Conservation (phyloP, 2,329 filamentous ascomycete species). For the Fusarium coffeatum region DNA sequence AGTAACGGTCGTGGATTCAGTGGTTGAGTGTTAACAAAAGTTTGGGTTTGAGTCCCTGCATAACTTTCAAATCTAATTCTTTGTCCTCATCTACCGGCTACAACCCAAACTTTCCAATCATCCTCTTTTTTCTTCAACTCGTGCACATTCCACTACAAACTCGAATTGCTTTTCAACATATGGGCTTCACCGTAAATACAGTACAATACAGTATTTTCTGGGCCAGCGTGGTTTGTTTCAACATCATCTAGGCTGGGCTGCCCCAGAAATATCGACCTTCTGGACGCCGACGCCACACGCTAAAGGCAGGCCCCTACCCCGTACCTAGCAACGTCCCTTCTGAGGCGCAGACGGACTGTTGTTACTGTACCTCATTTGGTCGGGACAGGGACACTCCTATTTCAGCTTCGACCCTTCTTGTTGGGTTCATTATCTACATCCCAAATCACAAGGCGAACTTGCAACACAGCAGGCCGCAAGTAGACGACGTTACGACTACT, state of each 20-base stretch:
- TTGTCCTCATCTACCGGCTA: slow-evolving; percentile 5
- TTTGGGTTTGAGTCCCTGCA: slow-evolving; percentile 22
- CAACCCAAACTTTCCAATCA: not conserved
- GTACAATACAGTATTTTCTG: slow-evolving; percentile 16
- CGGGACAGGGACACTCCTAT: slow-evolving; percentile 38
- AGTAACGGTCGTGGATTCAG: not conserved
- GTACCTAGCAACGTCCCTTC: slow-evolving; percentile 39
- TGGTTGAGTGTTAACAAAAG: not conserved
- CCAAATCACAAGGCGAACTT: slow-evolving; percentile 44
- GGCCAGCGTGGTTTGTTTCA: slow-evolving; percentile 31
- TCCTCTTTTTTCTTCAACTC: not conserved
- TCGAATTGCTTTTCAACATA: not conserved
- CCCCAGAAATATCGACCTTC: slow-evolving; percentile 41
- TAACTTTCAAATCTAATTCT: slow-evolving; percentile 1
- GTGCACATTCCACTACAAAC: not conserved
- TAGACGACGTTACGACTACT: slow-evolving; percentile 24
- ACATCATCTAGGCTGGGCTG: slow-evolving; percentile 24
- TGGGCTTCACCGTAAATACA: not conserved
- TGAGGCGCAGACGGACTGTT: slow-evolving; percentile 41
- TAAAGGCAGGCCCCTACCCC: slow-evolving; percentile 32
- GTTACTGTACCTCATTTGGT: slow-evolving; percentile 17
- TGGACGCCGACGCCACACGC: slow-evolving; percentile 39
- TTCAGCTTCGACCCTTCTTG: slow-evolving; percentile 37
- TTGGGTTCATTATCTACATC: slow-evolving; percentile 39
- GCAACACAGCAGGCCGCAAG: slow-evolving; percentile 33